Conservation (phyloP, 129 eudicot species). For the Kitagawia praeruptora region DNA sequence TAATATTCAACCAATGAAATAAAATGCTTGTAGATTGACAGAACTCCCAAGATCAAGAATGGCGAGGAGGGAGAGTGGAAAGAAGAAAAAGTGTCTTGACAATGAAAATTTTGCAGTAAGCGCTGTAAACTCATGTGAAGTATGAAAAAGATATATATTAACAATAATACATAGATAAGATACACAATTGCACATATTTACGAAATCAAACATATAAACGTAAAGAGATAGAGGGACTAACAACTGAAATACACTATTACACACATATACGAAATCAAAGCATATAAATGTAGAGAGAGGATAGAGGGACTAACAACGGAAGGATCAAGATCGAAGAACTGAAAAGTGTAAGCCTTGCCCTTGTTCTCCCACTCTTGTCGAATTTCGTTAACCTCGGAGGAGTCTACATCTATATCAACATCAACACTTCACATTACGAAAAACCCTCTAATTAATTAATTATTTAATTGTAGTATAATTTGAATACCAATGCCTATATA, state of each 20-base stretch:
- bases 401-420: conserved; percentile 48
- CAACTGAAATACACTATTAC: conserved; percentile 26
- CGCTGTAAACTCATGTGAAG: neutral
- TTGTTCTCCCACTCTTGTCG: conserved; percentile 89
- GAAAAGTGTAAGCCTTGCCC: conserved; percentile 70
- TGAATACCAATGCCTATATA: conserved; percentile 82
- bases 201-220: neutral
- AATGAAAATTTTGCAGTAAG: neutral
- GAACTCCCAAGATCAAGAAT: neutral
- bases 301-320: conserved; percentile 46
- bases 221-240: conserved; percentile 22
- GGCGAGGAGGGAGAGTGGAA: neutral
- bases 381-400: conserved; percentile 67
- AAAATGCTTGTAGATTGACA: neutral
- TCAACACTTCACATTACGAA: neutral
- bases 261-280: neutral
- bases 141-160: too few relatives aligned
- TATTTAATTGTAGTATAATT: neutral
- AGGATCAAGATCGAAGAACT: conserved; percentile 80
- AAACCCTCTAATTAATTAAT: neutral
- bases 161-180: neutral
- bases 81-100: neutral
- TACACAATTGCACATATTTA: neutral
- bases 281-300: neutral
- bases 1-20: neutral